These are phyloP conservation scores for Teunomyces pallodes DNA, from an alignment of 805 yeast species.

Conservation along the genomic window DNA sequence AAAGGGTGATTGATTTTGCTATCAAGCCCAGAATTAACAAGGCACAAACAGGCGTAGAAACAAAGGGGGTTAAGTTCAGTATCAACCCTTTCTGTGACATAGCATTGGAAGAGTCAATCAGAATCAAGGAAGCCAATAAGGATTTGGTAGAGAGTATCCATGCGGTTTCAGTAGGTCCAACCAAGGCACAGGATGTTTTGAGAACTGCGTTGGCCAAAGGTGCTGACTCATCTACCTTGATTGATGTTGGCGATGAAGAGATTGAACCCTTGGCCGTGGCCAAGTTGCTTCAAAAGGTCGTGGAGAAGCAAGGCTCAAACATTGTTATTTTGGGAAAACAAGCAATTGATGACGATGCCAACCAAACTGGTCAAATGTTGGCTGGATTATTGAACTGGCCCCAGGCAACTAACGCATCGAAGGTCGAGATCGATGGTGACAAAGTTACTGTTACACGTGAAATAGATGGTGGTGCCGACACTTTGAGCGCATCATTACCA, in stretches of 20 bases:
- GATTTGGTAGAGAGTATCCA: slow-evolving; percentile 75
- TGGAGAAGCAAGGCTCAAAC: slow-evolving; percentile 68
- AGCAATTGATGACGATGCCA: slow-evolving; percentile 92
- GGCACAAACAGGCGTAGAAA: slow-evolving; percentile 78
- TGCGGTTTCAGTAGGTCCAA: slow-evolving; percentile 87
- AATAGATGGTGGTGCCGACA: slow-evolving; percentile 92
- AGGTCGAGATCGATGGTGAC: slow-evolving; percentile 62
- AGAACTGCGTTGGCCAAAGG: slow-evolving; percentile 94
- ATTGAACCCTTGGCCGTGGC: slow-evolving; percentile 90
- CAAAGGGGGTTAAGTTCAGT: slow-evolving; percentile 85
- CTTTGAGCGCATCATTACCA: slow-evolving; percentile 75
- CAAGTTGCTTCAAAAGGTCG: slow-evolving; percentile 72
- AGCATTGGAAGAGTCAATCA: slow-evolving; percentile 92
- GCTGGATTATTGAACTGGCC: slow-evolving; percentile 96
- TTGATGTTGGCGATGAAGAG: slow-evolving; percentile 70
- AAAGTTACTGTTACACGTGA: slow-evolving; percentile 79
- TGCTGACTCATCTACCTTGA: slow-evolving; percentile 78
- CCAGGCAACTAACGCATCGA: slow-evolving; percentile 92
- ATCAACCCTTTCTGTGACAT: slow-evolving; percentile 98
- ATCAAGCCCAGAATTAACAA: slow-evolving; percentile 90
- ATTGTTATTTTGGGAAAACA: slow-evolving; percentile 91
- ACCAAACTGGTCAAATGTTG: slow-evolving; percentile 95
- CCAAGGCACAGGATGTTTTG: slow-evolving; percentile 82
- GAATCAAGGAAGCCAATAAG: slow-evolving; percentile 65
- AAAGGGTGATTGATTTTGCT: slow-evolving; percentile 92